Evolutionary conservation across 2,329 filamentous ascomycete species (phyloP).

Genomic region (Fusarium begoniae): DNA sequence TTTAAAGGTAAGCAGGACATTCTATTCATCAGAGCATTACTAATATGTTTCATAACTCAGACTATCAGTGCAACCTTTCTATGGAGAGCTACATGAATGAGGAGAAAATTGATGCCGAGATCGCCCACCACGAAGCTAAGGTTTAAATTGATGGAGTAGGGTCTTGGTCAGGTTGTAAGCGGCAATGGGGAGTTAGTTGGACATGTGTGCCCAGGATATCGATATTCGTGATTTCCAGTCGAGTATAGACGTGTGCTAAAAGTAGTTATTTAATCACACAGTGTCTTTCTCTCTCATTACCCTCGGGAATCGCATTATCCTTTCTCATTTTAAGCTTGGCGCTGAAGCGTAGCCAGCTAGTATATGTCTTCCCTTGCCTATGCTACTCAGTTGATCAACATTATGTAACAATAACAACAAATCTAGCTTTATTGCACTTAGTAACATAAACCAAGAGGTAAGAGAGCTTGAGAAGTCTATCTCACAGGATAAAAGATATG

Average conservation of each 20-base stretch:
- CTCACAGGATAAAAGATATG: fast-evolving
- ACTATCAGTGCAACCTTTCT: neutral
- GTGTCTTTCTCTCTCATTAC: neutral
- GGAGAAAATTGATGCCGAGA: neutral
- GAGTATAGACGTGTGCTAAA: neutral
- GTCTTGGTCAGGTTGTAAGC: fast-evolving
- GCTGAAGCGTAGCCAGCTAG: too few relatives aligned
- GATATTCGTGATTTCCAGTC: fast-evolving
- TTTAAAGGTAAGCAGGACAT: neutral
- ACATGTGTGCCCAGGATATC: fast-evolving
- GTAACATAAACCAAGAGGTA: fast-evolving
- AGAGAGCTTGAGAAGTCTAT: fast-evolving
- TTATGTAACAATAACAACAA: fast-evolving
- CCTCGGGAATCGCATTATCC: fast-evolving
- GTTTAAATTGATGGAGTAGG: neutral
- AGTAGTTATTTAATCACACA: neutral
- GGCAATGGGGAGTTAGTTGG: fast-evolving
- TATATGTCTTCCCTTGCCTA: neutral
- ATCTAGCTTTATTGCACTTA: too few relatives aligned
- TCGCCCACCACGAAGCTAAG: neutral
- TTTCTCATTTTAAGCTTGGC: fast-evolving
- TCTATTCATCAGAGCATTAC: neutral
- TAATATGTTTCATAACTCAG: neutral
- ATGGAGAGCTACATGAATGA: conserved; percentile 3
- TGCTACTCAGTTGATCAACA: neutral